Base-by-base conservation (phyloP, 495 filamentous ascomycete species). In the Choiromyces venosus region DNA sequence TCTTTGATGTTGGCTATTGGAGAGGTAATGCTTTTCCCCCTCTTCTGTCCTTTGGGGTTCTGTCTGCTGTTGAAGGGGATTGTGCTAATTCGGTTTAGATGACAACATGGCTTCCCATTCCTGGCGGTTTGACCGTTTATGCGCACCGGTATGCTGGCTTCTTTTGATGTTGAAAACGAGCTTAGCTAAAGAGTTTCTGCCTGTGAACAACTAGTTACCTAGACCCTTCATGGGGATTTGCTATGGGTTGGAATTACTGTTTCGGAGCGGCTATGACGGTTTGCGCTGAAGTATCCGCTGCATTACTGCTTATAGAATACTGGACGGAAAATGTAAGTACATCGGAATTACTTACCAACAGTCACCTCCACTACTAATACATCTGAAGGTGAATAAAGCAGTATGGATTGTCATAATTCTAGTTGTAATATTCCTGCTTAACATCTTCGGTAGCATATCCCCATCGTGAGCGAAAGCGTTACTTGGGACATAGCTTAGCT, bases 171-270 rank as follows among this genome's bases (percentile, higher is more conserved):
- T 25, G 4, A 9, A 33, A 14, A 18, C 52, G 52, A 61, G 33
- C 52, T 61, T 9, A 61, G 3, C 52, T 33, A 61, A 33, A 12
- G 12, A 3, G 8, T 61, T 9, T 61, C 52, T 61, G 25, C 14
- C 52, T 61, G 14, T 42, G 25, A 61, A 4, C 35, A 5, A 33
- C 37, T 61, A 77, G 75, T 2, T 79, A 79, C 36, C 70, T 93
- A 75, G 90, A 93, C 73, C 90, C 91, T 14, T 90, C 90, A 78
- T 85, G 94, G 80, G 92, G 92, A 21, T 94, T 94, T 77, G 90
- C 92, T 52, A 89, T 90, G 78, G 92, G 92, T 3, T 79, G 78
- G 78, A 79, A 79, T 40, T 79, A 79, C 38, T 79, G 77, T 2
- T 61, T 79, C 18, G 73, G 70, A 6, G 73, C 78, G 12, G 73